A percentile compares a stretch with the other conserved stretches of the same genome.
Evolutionary conservation across 2,329 filamentous ascomycete genomes (phyloP).

Genomic region (Cercospora sp.): DNA sequence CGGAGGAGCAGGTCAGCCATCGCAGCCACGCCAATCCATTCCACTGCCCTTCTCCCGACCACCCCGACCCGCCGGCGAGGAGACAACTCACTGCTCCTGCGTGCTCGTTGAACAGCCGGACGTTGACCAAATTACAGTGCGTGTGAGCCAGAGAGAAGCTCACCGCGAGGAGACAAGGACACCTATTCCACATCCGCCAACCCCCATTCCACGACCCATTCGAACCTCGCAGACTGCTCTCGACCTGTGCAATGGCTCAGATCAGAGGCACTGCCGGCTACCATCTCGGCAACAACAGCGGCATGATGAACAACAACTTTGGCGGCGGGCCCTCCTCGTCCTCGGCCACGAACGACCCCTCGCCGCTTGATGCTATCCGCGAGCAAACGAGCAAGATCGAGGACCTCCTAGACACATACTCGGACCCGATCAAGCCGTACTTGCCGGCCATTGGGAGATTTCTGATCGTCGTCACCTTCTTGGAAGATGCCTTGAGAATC

Average conservation of each 20-base stretch:
- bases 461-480: slow-evolving; percentile 95
- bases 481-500: slow-evolving; percentile 94
- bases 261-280: slow-evolving; percentile 71
- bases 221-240: background rate
- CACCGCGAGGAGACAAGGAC: background rate
- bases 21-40: background rate
- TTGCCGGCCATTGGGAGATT: slow-evolving; percentile 94
- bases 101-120: background rate
- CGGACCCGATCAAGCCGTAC: slow-evolving; percentile 95
- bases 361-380: slow-evolving; percentile 82
- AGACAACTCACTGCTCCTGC: background rate
- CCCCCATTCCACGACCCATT: background rate
- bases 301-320: slow-evolving; percentile 42
- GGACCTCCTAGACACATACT: slow-evolving; percentile 81
- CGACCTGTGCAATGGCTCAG: slow-evolving; percentile 52
- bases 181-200: background rate
- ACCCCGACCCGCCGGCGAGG: background rate
- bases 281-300: slow-evolving; percentile 72
- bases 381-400: slow-evolving; percentile 98
- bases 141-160: background rate
- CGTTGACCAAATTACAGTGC: background rate
- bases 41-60: background rate
- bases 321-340: slow-evolving; percentile 39
- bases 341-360: slow-evolving; percentile 67
- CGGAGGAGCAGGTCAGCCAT: background rate